Evolutionary conservation across 192 early-diverging fungal species (phyloP).

Genomic region (Linnemannia zychae): DNA sequence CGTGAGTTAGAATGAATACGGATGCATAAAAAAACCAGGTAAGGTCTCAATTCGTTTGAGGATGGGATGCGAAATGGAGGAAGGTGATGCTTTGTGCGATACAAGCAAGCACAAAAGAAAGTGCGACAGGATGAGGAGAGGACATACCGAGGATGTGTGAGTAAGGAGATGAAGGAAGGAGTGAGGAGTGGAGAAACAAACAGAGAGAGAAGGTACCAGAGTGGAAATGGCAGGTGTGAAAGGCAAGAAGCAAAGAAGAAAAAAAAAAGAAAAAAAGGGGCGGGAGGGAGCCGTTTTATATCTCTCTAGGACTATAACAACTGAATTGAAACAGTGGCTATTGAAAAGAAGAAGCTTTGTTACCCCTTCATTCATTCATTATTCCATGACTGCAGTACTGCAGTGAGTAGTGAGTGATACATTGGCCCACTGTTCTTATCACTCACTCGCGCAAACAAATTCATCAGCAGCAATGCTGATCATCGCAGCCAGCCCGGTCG

Average conservation of each 20-base stretch:
- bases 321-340: no score
- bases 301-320: no score
- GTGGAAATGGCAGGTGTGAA: neutral
- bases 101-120: neutral
- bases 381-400: no score
- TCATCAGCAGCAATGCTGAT: neutral
- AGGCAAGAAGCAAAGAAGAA: neutral
- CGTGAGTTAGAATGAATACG: neutral
- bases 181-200: neutral
- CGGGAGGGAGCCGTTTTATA: neutral
- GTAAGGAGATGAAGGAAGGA: neutral
- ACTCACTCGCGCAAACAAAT: neutral
- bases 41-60: neutral
- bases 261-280: neutral
- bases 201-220: neutral
- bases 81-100: neutral
- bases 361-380: no score
- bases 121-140: neutral
- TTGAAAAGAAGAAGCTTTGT: no score
- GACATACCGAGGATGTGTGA: neutral
- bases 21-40: neutral
- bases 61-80: neutral
- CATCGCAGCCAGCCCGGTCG: neutral
- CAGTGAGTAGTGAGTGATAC: no score
- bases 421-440: no score